Conservation (phyloP, 164 flowering plant species). For the Taxillus chinensis region DNA sequence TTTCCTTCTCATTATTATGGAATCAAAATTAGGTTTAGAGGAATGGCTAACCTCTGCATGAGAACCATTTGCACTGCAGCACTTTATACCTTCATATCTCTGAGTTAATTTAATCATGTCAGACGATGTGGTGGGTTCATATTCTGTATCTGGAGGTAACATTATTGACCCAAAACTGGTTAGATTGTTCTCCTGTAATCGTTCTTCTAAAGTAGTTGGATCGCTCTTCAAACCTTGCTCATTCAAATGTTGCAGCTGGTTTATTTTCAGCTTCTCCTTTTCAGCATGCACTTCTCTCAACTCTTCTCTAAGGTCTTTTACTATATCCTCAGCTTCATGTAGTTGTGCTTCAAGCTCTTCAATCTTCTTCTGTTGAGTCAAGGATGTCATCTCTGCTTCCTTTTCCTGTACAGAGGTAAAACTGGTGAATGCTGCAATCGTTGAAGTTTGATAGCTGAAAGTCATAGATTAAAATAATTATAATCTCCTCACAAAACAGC, state of each 20-base stretch:
- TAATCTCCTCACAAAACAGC: too few relatives aligned
- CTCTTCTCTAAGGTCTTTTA: slow-evolving; percentile 57
- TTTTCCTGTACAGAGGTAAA: slow-evolving; percentile 26
- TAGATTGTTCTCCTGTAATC: slow-evolving; percentile 13
- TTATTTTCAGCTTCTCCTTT: slow-evolving; percentile 27
- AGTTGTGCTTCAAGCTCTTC: slow-evolving; percentile 90
- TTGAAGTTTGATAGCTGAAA: background rate
- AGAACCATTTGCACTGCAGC: slow-evolving; percentile 11
- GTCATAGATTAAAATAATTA: too few relatives aligned
- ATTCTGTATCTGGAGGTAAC: slow-evolving; percentile 12
- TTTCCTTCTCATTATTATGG: slow-evolving; percentile 51
- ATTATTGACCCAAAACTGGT: slow-evolving; percentile 12
- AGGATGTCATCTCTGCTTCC: slow-evolving; percentile 47
- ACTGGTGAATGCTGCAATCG: background rate
- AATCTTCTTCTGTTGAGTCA: slow-evolving; percentile 45
- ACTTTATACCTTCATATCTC: slow-evolving; percentile 10
- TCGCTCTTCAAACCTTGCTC: slow-evolving; percentile 10
- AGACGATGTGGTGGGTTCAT: slow-evolving; percentile 12
- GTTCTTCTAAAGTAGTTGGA: slow-evolving; percentile 10
- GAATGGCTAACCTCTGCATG: slow-evolving; percentile 15
- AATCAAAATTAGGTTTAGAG: slow-evolving; percentile 42
- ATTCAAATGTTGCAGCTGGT: slow-evolving; percentile 13
- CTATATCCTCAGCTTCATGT: slow-evolving; percentile 74
- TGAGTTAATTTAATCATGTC: slow-evolving; percentile 13
- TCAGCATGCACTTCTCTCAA: slow-evolving; percentile 45